Evolutionary conservation across 1,284 basidiomycete species (phyloP), one percentile per base, ranked within the genome.

Genomic region (Malassezia obtusa): DNA sequence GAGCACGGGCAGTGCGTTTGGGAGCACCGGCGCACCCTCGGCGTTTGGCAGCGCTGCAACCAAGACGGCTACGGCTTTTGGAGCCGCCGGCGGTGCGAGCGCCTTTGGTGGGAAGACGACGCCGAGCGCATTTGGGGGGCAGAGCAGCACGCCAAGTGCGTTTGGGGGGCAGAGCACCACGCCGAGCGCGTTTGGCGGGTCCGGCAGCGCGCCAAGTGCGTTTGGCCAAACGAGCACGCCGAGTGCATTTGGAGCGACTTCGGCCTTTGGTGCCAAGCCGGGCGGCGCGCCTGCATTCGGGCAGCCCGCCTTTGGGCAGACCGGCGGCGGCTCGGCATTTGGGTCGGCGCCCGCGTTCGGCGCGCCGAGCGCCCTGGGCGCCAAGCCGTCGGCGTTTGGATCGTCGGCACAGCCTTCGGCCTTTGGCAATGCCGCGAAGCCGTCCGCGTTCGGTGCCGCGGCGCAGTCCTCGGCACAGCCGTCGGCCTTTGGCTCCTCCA

Each of bases 401-500:
- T 31, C 11, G 37, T 8, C 19, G 17, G 35, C 25, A 15, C 33
- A 40, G 17, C 47, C 43, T 12, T 39, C 21, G 11, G 50, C 45
- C 14, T 51, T 51, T 51, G 49, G 49, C 1, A 15, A 38, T 14
- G 8, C 48, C 22, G 22, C 45, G 5, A 3, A 26, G 7, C 25
- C 45, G 11, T 19, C 21, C 8, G 47, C 48, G 5, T 54, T 54
- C 21, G 52, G 46, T 10, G 40, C 40, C 30, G 21, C 39, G 32
- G 40, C 21, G n/a, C n/a, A 15, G 35, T 21, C 35, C n/a, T 15
- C 35, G 6, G 21, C n/a, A 8, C 45, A 30, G 19, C 30, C 48
- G 1, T 28, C 39, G 15, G 51, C 51, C 2, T 53, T 53, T 48
- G 51, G 51, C 11, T n/a, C 28, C 11, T 31, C 49, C 1, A 25